These are phyloP conservation scores for Penicillium hordei DNA, from an alignment of 2,329 filamentous ascomycete species.

Conservation along the genomic window DNA sequence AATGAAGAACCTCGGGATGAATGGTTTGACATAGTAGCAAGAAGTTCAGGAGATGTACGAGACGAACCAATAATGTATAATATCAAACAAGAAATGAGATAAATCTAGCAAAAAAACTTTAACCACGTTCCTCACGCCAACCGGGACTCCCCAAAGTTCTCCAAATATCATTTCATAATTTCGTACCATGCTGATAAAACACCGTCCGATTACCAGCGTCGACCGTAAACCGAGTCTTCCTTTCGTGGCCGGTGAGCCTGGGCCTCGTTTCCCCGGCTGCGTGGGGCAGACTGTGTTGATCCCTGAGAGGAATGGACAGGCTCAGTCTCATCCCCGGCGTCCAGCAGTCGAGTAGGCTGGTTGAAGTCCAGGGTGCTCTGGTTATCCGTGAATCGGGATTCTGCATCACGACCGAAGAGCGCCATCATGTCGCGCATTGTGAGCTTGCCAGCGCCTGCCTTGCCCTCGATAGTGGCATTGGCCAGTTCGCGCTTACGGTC, in stretches of 20 bases:
- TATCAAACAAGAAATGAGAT: background rate
- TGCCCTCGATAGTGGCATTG: conserved; percentile 84
- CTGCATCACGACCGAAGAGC: conserved; percentile 74
- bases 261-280: conserved; percentile 18
- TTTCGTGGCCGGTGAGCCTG: conserved; percentile 25
- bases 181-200: conserved; percentile 17
- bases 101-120: background rate
- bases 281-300: conserved; percentile 15
- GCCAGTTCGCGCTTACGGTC: conserved; percentile 90
- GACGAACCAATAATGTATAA: background rate
- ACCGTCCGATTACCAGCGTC: conserved; percentile 35
- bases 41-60: background rate
- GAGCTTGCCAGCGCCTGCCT: conserved; percentile 74
- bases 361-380: conserved; percentile 42
- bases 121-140: background rate
- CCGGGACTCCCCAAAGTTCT: conserved; percentile 12
- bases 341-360: conserved; percentile 34
- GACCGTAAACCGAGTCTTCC: conserved; percentile 46
- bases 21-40: background rate
- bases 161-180: conserved; percentile 6
- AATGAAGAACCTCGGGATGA: background rate
- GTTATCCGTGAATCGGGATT: conserved; percentile 45
- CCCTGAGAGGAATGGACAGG: conserved; percentile 9
- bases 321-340: conserved; percentile 25
- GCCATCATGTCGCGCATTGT: conserved; percentile 91